A percentile compares a stretch with the other conserved stretches of the same genome.
These are phyloP conservation scores for Tranzscheliella williamsii DNA, from an alignment of 1,284 basidiomycete species.

Conservation along the genomic window DNA sequence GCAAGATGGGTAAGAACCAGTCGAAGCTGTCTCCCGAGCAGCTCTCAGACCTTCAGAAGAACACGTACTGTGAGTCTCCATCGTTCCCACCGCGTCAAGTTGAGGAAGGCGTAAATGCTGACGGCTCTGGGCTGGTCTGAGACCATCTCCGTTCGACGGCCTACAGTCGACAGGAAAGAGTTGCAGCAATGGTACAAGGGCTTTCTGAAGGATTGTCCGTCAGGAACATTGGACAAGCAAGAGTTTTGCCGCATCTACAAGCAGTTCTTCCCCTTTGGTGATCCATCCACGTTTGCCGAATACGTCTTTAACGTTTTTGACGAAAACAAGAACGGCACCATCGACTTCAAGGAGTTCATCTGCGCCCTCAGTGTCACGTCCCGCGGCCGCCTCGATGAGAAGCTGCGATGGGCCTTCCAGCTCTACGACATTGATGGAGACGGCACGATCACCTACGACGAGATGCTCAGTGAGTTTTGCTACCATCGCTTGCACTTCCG, in stretches of 20 bases:
- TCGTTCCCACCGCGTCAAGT: too few species aligned
- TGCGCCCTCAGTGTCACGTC: conserved; percentile 94
- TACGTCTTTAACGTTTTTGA: conserved; percentile 84
- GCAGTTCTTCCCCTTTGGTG: conserved; percentile 98
- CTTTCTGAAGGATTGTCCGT: conserved; percentile 97
- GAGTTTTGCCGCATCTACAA: conserved; percentile 99
- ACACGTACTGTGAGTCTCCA: conserved; percentile 83
- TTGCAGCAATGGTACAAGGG: conserved; percentile 99
- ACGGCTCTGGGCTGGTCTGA: too few species aligned
- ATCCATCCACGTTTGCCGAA: conserved; percentile 94
- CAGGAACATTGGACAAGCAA: conserved; percentile 90
- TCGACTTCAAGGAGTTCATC: conserved; percentile 78
- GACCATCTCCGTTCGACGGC: background rate
- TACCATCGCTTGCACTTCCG: background rate
- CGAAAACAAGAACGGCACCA: conserved; percentile 59
- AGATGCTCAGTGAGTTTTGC: conserved; percentile 71
- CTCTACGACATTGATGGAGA: conserved; percentile 92
- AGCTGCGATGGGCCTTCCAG: conserved; percentile 99
- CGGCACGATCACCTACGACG: conserved; percentile 66
- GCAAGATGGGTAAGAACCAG: conserved; percentile 87
- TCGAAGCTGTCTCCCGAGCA: conserved; percentile 94
- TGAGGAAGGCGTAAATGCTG: too few species aligned
- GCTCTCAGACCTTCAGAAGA: conserved; percentile 92
- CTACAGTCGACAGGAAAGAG: conserved; percentile 96
- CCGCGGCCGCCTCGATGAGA: conserved; percentile 91